These are phyloP conservation scores for Ciborinia camelliae DNA, from an alignment of 2,329 filamentous ascomycete species.

Conservation along the genomic window DNA sequence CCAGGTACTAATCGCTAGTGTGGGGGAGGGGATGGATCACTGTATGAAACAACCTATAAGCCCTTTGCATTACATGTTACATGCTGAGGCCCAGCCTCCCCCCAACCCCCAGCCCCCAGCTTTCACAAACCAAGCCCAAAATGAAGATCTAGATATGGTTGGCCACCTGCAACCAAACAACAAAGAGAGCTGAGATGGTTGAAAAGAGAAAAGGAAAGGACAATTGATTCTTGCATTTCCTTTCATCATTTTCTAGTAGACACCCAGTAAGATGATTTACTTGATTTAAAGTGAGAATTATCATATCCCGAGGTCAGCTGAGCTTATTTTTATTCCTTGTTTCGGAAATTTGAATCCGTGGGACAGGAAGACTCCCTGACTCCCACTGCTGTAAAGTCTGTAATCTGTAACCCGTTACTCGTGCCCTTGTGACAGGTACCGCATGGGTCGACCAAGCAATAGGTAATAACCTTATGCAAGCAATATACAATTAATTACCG, in stretches of 20 bases:
- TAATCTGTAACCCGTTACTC: too few relatives aligned
- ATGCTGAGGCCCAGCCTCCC: too few relatives aligned
- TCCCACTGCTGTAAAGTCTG: too few relatives aligned
- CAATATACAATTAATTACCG: background rate
- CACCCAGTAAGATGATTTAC: too few relatives aligned
- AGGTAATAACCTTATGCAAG: background rate
- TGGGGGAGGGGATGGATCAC: too few relatives aligned
- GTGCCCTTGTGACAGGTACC: background rate
- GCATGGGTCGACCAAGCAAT: background rate
- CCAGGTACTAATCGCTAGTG: too few relatives aligned
- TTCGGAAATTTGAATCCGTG: too few relatives aligned
- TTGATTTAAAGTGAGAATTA: background rate
- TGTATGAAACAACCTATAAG: too few relatives aligned
- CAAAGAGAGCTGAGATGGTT: constrained; percentile 4
- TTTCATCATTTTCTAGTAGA: background rate
- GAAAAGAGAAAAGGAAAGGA: background rate
- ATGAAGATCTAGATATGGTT: background rate
- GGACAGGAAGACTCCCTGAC: too few relatives aligned
- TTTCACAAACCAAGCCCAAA: background rate
- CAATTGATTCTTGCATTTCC: background rate
- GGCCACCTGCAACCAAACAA: constrained; percentile 10
- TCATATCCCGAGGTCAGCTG: background rate
- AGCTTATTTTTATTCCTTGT: too few relatives aligned
- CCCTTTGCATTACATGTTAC: too few relatives aligned
- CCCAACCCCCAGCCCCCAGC: too few relatives aligned